A percentile compares a stretch with the other conserved stretches of the same genome.
Evolutionary conservation across 2,329 filamentous ascomycete species (phyloP).

Genomic region (Cladosporium sp.): DNA sequence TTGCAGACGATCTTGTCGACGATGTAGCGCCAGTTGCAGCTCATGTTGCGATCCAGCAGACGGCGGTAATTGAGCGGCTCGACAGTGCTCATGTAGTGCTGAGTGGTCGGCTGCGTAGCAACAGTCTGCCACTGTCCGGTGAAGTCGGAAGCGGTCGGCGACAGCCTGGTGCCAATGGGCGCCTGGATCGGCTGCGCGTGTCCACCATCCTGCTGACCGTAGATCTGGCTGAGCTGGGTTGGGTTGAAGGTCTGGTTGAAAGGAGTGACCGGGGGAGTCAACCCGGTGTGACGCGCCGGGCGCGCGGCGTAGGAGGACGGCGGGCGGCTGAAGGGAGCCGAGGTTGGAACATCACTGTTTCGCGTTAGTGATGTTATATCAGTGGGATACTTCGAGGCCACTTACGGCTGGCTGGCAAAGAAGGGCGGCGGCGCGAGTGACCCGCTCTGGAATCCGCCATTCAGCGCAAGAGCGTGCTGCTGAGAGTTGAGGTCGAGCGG

Average conservation of each 20-base stretch:
- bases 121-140: conserved; percentile 32
- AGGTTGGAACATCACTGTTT: not conserved
- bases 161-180: conserved; percentile 37
- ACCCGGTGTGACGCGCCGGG: conserved; percentile 13
- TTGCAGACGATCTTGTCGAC: conserved; percentile 99
- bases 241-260: conserved; percentile 15
- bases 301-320: conserved; percentile 7
- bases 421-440: not conserved
- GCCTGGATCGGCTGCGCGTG: conserved; percentile 15
- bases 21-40: conserved; percentile 98
- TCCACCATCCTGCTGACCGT: conserved; percentile 1
- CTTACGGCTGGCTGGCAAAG: conserved; percentile 4
- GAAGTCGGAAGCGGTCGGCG: conserved; percentile 43
- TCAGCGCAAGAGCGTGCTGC: not conserved
- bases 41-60: conserved; percentile 88
- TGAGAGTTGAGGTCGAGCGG: conserved; percentile 6
- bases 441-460: conserved; percentile 2
- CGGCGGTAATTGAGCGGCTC: conserved; percentile 96
- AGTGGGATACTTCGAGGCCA: not conserved
- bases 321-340: not conserved
- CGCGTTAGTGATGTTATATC: not conserved
- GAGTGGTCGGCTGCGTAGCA: conserved; percentile 23
- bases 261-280: conserved; percentile 26
- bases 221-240: conserved; percentile 12
- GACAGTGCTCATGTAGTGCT: conserved; percentile 75